These are phyloP conservation scores for Aplosporella prunicola DNA, from an alignment of 2,329 filamentous ascomycete genomes.

Conservation along the genomic window DNA sequence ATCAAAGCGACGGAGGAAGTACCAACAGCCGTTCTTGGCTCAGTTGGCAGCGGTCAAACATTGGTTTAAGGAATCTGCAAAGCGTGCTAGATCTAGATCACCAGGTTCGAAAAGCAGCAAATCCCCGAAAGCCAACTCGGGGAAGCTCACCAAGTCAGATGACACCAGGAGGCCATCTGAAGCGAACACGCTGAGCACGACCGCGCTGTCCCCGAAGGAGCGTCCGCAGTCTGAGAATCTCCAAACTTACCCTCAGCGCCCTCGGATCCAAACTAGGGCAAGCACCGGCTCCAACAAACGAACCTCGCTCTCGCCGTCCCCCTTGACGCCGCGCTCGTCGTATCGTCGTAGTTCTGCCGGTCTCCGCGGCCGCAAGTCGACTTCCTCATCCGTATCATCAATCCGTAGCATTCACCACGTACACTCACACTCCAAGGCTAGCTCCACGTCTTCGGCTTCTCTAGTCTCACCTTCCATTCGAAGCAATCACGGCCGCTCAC, in stretches of 20 bases:
- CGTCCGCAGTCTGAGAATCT: constrained; percentile 30
- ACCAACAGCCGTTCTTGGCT: constrained; percentile 54
- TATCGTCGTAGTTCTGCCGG: constrained; percentile 76
- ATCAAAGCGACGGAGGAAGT: constrained; percentile 45
- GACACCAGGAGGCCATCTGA: constrained; percentile 22
- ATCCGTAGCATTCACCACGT: constrained; percentile 84
- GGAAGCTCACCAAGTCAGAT: constrained; percentile 22
- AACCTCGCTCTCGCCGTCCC: constrained; percentile 76
- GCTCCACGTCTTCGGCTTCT: constrained; percentile 74
- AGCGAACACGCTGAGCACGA: constrained; percentile 22
- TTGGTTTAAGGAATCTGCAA: constrained; percentile 61
- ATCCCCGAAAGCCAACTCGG: constrained; percentile 19
- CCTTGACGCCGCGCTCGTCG: constrained; percentile 78
- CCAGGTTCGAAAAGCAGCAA: constrained; percentile 13
- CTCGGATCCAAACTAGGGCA: constrained; percentile 34
- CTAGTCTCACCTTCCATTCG: constrained; percentile 39
- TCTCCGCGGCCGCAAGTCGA: constrained; percentile 85
- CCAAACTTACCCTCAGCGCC: constrained; percentile 30
- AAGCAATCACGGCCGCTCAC: constrained; percentile 58
- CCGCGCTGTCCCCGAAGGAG: constrained; percentile 23
- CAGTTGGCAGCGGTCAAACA: constrained; percentile 60
- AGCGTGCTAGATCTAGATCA: constrained; percentile 38
- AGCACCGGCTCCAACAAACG: constrained; percentile 37
- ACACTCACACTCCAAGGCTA: constrained; percentile 87
- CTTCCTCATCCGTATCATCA: constrained; percentile 87